Conservation (phyloP, 2,329 filamentous ascomycete genomes). For the Colletotrichum lindemuthianum region DNA sequence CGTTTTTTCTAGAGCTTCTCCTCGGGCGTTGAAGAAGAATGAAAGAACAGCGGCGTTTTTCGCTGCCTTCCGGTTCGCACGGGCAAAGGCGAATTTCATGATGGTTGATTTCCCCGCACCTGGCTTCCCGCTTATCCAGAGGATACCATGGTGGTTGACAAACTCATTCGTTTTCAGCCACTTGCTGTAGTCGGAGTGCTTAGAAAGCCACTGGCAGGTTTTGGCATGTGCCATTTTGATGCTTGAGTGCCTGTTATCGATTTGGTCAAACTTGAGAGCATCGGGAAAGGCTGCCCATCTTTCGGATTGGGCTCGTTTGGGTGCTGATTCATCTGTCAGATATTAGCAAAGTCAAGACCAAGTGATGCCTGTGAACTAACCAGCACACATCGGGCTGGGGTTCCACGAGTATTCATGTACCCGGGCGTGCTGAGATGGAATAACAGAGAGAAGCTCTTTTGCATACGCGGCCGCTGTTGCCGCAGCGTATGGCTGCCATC, state of each 20-base stretch:
- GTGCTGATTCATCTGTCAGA: no score
- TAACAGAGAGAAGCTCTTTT: conserved; percentile 1
- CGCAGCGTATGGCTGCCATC: conserved; percentile 48
- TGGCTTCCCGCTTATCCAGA: conserved; percentile 60
- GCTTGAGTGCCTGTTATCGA: conserved; percentile 47
- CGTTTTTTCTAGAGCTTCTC: conserved; percentile 25
- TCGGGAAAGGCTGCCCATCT: conserved; percentile 36
- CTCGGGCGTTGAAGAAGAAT: conserved; percentile 36
- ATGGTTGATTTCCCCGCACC: conserved; percentile 58
- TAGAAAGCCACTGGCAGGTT: conserved; percentile 54
- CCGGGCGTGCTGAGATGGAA: not conserved
- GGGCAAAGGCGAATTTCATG: conserved; percentile 51
- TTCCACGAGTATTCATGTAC: no score
- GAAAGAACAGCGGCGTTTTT: conserved; percentile 17
- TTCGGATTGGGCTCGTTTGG: not conserved
- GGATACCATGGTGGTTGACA: conserved; percentile 48
- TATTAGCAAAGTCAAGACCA: not conserved
- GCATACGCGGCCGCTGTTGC: conserved; percentile 43
- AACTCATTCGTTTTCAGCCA: conserved; percentile 46
- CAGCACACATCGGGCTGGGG: no score
- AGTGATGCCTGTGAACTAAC: not conserved
- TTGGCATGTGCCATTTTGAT: conserved; percentile 49
- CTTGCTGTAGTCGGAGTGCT: conserved; percentile 43
- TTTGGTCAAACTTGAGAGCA: conserved; percentile 49
- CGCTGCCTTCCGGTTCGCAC: conserved; percentile 31